phyloP scores from a whole-genome alignment of 2,329 filamentous ascomycete species.

The Alternaria hordeiaustralica region DNA sequence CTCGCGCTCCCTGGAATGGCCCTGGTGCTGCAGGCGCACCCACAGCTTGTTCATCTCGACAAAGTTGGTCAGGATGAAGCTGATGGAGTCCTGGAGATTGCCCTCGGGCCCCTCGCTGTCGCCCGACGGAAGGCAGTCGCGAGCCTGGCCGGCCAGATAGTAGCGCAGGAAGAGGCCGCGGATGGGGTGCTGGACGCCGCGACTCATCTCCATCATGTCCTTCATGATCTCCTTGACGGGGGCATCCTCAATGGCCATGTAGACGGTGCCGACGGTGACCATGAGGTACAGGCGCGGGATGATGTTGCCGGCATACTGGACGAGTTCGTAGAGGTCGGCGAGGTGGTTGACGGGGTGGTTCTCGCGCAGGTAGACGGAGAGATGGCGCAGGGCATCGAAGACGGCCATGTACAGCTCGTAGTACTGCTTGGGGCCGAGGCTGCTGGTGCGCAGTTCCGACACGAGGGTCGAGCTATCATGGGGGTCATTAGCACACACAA shows the following conservation, averaged over 20 bases:
- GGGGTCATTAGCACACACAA: constrained; percentile 6
- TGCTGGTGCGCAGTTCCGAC: constrained; percentile 96
- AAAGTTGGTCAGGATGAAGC: constrained; percentile 97
- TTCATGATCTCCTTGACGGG: constrained; percentile 99
- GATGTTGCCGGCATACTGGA: constrained; percentile 98
- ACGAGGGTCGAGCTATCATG: constrained; percentile 85
- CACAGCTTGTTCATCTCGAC: constrained; percentile 99
- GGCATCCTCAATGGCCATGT: constrained; percentile 98
- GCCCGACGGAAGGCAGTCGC: constrained; percentile 83
- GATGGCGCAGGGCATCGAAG: constrained; percentile 95
- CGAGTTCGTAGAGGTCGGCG: constrained; percentile 95
- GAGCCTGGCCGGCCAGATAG: constrained; percentile 92
- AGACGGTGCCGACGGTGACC: constrained; percentile 98
- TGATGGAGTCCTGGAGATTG: constrained; percentile 96
- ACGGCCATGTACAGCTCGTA: constrained; percentile 99
- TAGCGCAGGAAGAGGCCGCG: constrained; percentile 94
- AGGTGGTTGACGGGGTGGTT: constrained; percentile 98
- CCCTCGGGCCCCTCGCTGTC: constrained; percentile 90
- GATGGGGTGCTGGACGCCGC: constrained; percentile 95
- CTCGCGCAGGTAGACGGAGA: constrained; percentile 94
- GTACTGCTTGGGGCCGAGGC: constrained; percentile 98
- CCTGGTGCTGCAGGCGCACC: constrained; percentile 96
- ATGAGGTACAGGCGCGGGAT: constrained; percentile 96
- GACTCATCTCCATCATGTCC: constrained; percentile 99
- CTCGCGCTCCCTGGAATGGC: constrained; percentile 92